These are phyloP conservation scores for Ailanthus altissimus DNA, from an alignment of 345 rosid genomes.

Conservation along the genomic window DNA sequence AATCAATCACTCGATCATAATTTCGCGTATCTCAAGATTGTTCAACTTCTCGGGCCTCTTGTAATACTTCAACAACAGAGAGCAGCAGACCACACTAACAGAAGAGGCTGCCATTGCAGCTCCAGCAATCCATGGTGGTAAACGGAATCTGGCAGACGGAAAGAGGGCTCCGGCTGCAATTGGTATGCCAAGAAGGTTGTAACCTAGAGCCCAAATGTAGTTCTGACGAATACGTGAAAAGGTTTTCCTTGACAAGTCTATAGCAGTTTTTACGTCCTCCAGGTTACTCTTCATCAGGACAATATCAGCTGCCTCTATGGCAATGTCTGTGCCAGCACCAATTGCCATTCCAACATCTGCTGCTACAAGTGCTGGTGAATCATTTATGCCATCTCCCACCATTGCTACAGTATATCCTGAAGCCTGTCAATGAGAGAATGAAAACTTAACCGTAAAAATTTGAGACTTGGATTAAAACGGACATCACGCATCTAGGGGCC, in stretches of 20 bases:
- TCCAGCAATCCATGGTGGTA: constrained; percentile 98
- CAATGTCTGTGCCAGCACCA: constrained; percentile 94
- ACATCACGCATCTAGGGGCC: no score
- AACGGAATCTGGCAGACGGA: constrained; percentile 61
- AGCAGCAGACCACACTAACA: constrained; percentile 89
- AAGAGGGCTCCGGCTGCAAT: constrained; percentile 85
- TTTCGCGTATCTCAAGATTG: constrained; percentile 53
- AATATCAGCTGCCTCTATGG: constrained; percentile 95
- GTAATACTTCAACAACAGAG: constrained; percentile 75
- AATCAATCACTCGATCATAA: constrained; percentile 26
- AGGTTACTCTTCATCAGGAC: constrained; percentile 93
- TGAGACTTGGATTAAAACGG: neutral
- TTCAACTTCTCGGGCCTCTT: constrained; percentile 66
- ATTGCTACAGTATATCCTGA: constrained; percentile 73
- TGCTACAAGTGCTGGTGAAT: constrained; percentile 90
- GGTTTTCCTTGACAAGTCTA: constrained; percentile 80
- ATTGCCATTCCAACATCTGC: constrained; percentile 98
- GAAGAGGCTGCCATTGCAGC: constrained; percentile 99
- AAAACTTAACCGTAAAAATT: neutral
- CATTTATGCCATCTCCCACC: constrained; percentile 98
- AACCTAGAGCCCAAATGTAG: constrained; percentile 94
- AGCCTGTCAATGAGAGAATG: constrained; percentile 38
- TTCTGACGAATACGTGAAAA: constrained; percentile 82
- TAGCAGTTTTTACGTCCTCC: constrained; percentile 93
- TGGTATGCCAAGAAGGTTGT: constrained; percentile 81